phyloP scores from a whole-genome alignment of 148 eudicot species.

The Cornus controversa region DNA sequence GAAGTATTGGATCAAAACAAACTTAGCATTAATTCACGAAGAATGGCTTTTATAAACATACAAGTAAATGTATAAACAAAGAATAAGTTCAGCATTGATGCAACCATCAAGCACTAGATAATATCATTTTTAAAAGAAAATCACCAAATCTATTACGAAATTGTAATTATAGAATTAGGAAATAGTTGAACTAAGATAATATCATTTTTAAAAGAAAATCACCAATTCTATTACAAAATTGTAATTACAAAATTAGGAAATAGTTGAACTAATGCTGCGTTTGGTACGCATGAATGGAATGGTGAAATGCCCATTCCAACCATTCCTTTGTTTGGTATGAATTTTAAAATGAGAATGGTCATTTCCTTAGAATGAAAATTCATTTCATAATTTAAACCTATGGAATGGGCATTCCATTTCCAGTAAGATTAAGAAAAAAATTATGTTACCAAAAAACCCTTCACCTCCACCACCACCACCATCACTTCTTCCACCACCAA shows the following conservation, averaged over 20 bases:
- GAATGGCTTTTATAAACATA: constrained; percentile 6
- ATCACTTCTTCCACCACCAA: no score
- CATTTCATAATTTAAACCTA: no score
- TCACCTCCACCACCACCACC: no score
- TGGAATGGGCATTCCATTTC: no score
- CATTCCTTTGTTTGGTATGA: no score
- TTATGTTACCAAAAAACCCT: no score
- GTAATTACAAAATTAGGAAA: constrained; percentile 4
- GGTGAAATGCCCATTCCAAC: no score
- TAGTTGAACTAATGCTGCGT: no score
- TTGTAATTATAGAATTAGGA: neutral
- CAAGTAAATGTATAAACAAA: neutral
- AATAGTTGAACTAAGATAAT: constrained; percentile 1
- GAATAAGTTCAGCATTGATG: neutral
- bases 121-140: neutral
- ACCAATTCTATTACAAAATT: neutral
- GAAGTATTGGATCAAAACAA: constrained; percentile 26
- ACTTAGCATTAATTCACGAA: neutral
- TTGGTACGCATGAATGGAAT: no score
- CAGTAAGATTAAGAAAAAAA: no score
- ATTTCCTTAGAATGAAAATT: no score
- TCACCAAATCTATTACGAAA: constrained; percentile 2
- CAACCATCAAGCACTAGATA: constrained; percentile 11
- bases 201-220: neutral
- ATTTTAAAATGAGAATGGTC: no score